Evolutionary conservation across 106 monocot genomes (phyloP), one percentile per base, ranked within the genome.

Genomic region (Dendrobium catenatum): DNA sequence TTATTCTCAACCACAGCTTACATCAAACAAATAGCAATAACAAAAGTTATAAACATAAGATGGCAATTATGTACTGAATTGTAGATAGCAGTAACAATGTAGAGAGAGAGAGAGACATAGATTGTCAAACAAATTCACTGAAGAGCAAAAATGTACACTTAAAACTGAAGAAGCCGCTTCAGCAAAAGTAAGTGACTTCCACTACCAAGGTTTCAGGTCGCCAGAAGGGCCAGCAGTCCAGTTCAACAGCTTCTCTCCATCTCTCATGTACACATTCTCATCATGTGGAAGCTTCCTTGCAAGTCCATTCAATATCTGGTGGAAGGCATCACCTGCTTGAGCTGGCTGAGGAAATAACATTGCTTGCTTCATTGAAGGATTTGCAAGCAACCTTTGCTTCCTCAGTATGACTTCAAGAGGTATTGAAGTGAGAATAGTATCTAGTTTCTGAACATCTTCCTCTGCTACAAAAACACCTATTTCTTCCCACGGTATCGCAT

Each of bases 331-430:
- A 7, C 93, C 89, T 1, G 94, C 74, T 56, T 91, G 85, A 11
- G 88, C 91, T 40, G 94, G 94, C 51, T 94, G 94, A 2, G 94
- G 94, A 75, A 94, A 94, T 54, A 94, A 54, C 94, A 94, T 94
- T 9, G 94, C 94, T 79, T 89, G 91, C 82, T 94, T 94, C 94
- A 94, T 94, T 4, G 94, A 94, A 55, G 94, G 94, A 55, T 91
- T 94, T 1, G 93, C 93, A 29, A 94, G 87, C 42, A 94, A 47
- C 40, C 93, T 84, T 22, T 94, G 93, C 40, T 94, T 94, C 81
- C 93, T 87, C 16, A 94, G 42, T 78, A 94, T 88, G 67, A 89
- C 91, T 87, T 79, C 73, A 0, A 31, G 13, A 9, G 83, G 73
- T 42, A 79, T 79, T 2, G 79, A 79, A 9, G 82, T 78, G 51